Evolutionary conservation across 192 early-diverging fungal genomes (phyloP), one percentile per base, ranked within the genome.

Genomic region (Coemansia sp.): DNA sequence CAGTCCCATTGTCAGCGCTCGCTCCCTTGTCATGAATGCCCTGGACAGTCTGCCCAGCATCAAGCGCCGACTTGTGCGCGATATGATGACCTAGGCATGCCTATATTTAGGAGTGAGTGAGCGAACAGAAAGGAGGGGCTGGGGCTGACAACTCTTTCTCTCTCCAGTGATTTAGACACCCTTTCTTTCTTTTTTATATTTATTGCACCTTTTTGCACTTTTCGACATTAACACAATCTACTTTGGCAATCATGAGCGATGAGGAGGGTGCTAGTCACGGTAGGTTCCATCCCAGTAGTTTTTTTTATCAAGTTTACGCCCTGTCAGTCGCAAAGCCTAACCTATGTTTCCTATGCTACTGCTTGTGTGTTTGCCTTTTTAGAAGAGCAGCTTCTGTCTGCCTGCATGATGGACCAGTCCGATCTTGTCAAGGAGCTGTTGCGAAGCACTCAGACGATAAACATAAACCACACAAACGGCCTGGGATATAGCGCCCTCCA

Each of bases 341-440:
- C 53, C 11, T 29, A 53, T 16, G 29, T 32, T 55, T 55, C 39
- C 15, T 20, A 22, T 6, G 27, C 64, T 39, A 35, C 32, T 47
- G 35, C 32, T 56, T 15, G 11, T 24, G 50, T 8, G 13, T 55
- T 35, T 7, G 44, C 16, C 44, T 30, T 62, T 75, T 59, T 80
- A 92, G 89, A 90, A 71, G 88, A 90, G 62, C 84, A 86, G 58
- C 76, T 92, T 43, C 72, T 90, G 58, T 85, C 87, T 11, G 91
- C 91, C 35, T 90, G 89, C 73, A 86, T 85, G 74, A 80, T 88
- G 59, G 89, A 91, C 77, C 87, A 90, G 45, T 83, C 89, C 38
- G 87, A 88, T 50, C 69, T 89, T 72, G 78, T 92, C 32, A 75
- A 84, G 27, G 76, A 86, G 58, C 74, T 92, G 43, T 74, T 92